Percentiles rank a stretch among this genome's conserved stretches.
phyloP scores from a whole-genome alignment of 2,329 filamentous ascomycete species.

The Tolypocladium nubicola region DNA sequence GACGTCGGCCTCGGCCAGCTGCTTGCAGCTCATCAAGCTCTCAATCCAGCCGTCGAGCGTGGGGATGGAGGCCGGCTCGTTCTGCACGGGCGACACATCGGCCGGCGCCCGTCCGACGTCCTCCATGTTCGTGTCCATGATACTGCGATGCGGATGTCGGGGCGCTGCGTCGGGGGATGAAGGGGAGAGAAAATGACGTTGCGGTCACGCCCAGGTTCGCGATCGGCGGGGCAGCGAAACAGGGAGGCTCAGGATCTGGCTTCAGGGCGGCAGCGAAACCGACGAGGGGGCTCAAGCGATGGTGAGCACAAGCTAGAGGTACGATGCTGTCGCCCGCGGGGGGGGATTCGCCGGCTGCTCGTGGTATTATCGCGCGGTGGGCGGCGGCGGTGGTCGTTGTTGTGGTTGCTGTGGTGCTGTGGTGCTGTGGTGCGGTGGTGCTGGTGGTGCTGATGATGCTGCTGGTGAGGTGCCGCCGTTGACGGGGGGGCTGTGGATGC shows the following conservation, averaged over 20 bases:
- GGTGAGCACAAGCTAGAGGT: neutral
- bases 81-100: slow-evolving; percentile 60
- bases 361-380: neutral
- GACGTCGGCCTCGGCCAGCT: slow-evolving; percentile 88
- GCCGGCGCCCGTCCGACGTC: slow-evolving; percentile 83
- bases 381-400: neutral
- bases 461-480: neutral
- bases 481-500: neutral
- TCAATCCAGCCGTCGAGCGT: slow-evolving; percentile 98
- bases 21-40: slow-evolving; percentile 96
- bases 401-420: neutral
- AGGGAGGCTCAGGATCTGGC: slow-evolving; percentile 1
- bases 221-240: slow-evolving; percentile 8
- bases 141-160: slow-evolving; percentile 7
- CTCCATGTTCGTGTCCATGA: slow-evolving; percentile 98
- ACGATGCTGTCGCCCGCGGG: neutral
- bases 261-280: neutral
- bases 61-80: slow-evolving; percentile 79
- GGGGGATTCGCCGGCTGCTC: neutral
- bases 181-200: slow-evolving; percentile 17
- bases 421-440: neutral
- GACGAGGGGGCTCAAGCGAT: neutral
- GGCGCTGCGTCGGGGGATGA: slow-evolving; percentile 9
- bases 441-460: neutral
- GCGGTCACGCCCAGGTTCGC: slow-evolving; percentile 12